A percentile compares a stretch with the other conserved stretches of the same genome.
Conservation (phyloP, 805 yeast species). For the Saccharomyces paradoxus region DNA sequence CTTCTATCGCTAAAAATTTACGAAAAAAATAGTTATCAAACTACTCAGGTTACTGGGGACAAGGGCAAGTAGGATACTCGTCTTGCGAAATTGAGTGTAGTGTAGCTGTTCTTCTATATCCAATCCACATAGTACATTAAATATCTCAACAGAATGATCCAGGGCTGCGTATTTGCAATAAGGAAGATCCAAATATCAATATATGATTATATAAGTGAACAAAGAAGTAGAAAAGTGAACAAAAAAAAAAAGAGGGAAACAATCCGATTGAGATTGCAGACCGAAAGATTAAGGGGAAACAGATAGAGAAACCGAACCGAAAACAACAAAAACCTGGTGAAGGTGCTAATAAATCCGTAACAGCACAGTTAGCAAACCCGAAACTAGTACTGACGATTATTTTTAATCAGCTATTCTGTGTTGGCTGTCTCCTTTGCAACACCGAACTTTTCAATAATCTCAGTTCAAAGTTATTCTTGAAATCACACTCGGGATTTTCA, state of each 20-base stretch:
- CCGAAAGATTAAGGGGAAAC: not conserved
- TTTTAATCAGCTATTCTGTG: slow-evolving; percentile 2
- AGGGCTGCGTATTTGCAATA: not conserved
- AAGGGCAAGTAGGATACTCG: not conserved
- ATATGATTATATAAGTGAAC: not conserved
- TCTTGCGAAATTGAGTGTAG: not conserved
- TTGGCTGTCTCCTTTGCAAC: slow-evolving; percentile 18
- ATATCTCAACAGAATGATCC: not conserved
- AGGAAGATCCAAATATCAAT: not conserved
- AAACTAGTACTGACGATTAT: not conserved
- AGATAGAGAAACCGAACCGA: not conserved
- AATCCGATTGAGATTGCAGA: not conserved
- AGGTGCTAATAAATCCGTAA: not conserved
- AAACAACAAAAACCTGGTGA: not conserved
- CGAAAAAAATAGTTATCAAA: not conserved
- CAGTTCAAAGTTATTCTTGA: slow-evolving; percentile 9
- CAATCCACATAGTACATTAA: not conserved
- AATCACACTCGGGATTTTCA: not conserved
- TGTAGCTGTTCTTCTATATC: not conserved
- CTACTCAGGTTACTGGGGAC: not conserved
- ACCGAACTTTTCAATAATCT: slow-evolving; percentile 23
- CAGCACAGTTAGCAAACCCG: not conserved
- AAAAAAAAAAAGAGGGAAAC: not conserved
- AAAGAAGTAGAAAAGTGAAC: not conserved
- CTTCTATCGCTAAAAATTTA: not conserved